Conservation (phyloP, 257 asterid genomes). For the Eustoma russellianum region DNA sequence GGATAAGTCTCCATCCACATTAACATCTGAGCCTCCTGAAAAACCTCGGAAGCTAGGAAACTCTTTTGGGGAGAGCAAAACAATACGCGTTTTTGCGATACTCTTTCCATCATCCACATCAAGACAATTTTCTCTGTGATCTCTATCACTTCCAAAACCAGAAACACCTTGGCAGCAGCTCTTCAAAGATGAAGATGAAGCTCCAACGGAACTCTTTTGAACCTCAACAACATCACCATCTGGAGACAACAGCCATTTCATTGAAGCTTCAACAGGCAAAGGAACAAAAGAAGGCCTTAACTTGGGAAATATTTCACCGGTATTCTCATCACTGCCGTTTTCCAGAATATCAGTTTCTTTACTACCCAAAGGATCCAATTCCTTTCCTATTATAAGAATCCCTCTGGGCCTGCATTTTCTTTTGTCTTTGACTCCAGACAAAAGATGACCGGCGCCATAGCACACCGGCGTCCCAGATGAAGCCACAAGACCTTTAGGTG, state of each 20-base stretch:
- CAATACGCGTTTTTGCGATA: slow-evolving; percentile 19
- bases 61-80: slow-evolving; percentile 14
- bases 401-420: slow-evolving; percentile 75
- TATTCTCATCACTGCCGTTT: slow-evolving; percentile 7
- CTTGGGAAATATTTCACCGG: slow-evolving; percentile 4
- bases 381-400: slow-evolving; percentile 39
- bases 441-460: slow-evolving; percentile 69
- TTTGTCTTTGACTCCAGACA: slow-evolving; percentile 69
- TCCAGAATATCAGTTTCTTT: slow-evolving; percentile 13
- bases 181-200: slow-evolving; percentile 19
- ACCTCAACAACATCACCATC: slow-evolving; percentile 17
- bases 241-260: slow-evolving; percentile 54
- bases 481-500: slow-evolving; percentile 16
- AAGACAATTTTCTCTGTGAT: slow-evolving; percentile 11
- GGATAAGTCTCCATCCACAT: slow-evolving; percentile 7
- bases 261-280: slow-evolving; percentile 50
- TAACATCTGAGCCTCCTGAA: slow-evolving; percentile 8
- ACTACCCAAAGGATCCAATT: slow-evolving; percentile 13
- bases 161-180: slow-evolving; percentile 15
- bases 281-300: slow-evolving; percentile 38
- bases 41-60: slow-evolving; percentile 9
- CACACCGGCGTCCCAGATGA: slow-evolving; percentile 58
- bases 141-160: slow-evolving; percentile 19
- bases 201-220: slow-evolving; percentile 15
- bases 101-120: slow-evolving; percentile 5